Evolutionary conservation across 345 rosid species (phyloP), one percentile per base, ranked within the genome.

Genomic region (Anastatica hierochuntica): DNA sequence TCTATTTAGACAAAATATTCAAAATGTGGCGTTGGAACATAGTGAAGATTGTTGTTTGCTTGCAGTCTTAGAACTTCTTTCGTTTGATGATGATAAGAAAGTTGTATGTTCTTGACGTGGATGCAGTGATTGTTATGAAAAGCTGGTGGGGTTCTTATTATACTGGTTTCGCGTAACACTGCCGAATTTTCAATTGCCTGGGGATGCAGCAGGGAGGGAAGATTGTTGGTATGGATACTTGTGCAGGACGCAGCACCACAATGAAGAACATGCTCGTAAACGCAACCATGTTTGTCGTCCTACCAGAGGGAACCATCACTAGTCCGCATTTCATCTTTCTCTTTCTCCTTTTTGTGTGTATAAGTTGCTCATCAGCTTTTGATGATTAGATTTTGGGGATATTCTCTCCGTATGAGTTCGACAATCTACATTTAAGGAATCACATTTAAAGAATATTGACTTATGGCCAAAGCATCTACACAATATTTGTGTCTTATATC

Each of bases 191-290:
- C 58, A 17, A 35, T 71, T 87, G 23, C 90, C 98, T 1, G 44
- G 49, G 0, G 96, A 87, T 40, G 95, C 70, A 23, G 62, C 62
- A 6, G 60, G 50, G 18, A 79, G 98, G 55, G 77, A 75, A 39
- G 81, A 90, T 58, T 87, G 98, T 71, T 90, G 98, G 96, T 90
- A 90, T 56, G 98, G 96, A 23, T 71, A 76, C 46, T 70, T 75
- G 13, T 90, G 95, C 49, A 74, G 96, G 55, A 90, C 98, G 4
- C 98, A 90, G 53, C 89, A 77, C 73, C 96, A 82, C 61, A 90
- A 67, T 6, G 87, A 80, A 70, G 87, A 84, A 4, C 98, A 90
- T 67, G 95, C 92, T 35, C 85, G 77, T 24, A 87, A 66, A 73
- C 77, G 82, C 58, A 90, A 90, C 70, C 98, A 90, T 50, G 89